phyloP scores from a whole-genome alignment of 2,329 filamentous ascomycete species.

The Colletotrichum lupini region DNA sequence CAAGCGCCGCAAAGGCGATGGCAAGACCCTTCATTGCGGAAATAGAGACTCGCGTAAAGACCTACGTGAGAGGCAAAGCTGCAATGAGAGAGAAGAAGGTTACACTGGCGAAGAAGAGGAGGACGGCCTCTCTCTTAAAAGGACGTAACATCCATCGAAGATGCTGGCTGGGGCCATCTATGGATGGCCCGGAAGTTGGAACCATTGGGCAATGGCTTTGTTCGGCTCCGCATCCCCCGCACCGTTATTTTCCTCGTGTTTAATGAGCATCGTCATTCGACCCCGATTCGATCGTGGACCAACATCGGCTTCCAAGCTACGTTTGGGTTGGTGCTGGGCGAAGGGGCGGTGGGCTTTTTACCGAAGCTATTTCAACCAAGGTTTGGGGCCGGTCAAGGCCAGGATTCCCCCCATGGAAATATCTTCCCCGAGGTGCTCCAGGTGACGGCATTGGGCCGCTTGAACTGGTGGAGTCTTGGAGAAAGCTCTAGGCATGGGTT shows the following conservation, averaged over 20 bases:
- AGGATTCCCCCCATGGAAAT: background rate
- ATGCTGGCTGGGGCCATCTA: background rate
- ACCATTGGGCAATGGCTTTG: slow-evolving; percentile 4
- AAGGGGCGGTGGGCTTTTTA: slow-evolving; percentile 5
- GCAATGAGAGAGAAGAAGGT: background rate
- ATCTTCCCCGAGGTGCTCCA: background rate
- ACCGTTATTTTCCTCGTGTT: background rate
- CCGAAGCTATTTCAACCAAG: slow-evolving; percentile 28
- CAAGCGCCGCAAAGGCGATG: slow-evolving; percentile 19
- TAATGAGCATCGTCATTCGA: slow-evolving; percentile 21
- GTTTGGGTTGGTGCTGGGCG: slow-evolving; percentile 3
- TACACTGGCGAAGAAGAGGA: background rate
- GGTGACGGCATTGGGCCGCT: slow-evolving; percentile 32
- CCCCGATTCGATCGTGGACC: background rate
- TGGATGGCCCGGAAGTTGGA: background rate
- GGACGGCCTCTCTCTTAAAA: slow-evolving; percentile 7
- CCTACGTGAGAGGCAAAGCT: slow-evolving; percentile 2
- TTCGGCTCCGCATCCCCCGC: slow-evolving; percentile 34
- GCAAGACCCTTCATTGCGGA: slow-evolving; percentile 21
- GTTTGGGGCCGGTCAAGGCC: slow-evolving; percentile 2
- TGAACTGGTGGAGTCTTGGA: slow-evolving; percentile 25
- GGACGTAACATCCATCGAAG: background rate
- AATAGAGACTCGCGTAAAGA: slow-evolving; percentile 4
- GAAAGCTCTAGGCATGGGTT: background rate
- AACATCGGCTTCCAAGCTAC: background rate